A percentile compares a stretch with the other conserved stretches of the same genome.
These are phyloP conservation scores for Lachnellula arida DNA, from an alignment of 2,329 filamentous ascomycete genomes.

Conservation along the genomic window DNA sequence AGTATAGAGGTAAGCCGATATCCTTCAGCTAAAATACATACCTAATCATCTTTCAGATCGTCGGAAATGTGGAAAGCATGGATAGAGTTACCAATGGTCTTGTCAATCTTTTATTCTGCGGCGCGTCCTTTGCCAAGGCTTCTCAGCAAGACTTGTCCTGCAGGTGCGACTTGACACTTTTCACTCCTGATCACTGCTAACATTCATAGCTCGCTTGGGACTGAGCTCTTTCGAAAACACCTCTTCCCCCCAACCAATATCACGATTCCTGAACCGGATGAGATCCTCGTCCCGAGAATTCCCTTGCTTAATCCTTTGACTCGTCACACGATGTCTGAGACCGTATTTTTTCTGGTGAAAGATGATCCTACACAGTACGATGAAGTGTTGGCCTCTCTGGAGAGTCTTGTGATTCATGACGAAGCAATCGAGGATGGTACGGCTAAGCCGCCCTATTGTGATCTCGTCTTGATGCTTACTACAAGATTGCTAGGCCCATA, in stretches of 20 bases:
- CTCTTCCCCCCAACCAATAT: constrained; percentile 54
- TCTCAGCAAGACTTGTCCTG: constrained; percentile 23
- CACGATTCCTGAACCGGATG: constrained; percentile 28
- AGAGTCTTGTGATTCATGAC: constrained; percentile 47
- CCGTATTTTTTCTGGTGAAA: constrained; percentile 53
- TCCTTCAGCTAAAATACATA: constrained; percentile 6
- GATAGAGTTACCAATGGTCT: constrained; percentile 34
- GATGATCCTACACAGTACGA: constrained; percentile 45
- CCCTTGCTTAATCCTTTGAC: constrained; percentile 51
- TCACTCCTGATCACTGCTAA: constrained; percentile 8
- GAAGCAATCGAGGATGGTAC: constrained; percentile 36
- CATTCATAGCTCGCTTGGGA: constrained; percentile 37
- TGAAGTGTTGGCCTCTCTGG: constrained; percentile 47
- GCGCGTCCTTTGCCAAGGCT: constrained; percentile 27
- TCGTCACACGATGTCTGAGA: constrained; percentile 54
- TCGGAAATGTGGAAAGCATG: constrained; percentile 30
- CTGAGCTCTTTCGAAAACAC: constrained; percentile 56
- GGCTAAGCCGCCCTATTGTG: not conserved
- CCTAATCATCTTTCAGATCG: constrained; percentile 18
- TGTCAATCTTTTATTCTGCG: constrained; percentile 34
- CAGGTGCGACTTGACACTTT: constrained; percentile 14
- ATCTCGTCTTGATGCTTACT: constrained; percentile 18
- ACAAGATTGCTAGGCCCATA: constrained; percentile 42
- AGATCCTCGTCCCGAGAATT: constrained; percentile 33
- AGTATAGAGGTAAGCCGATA: constrained; percentile 36